These are phyloP conservation scores for Nepenthes mirabilis DNA, from an alignment of 148 eudicot species.

Conservation along the genomic window DNA sequence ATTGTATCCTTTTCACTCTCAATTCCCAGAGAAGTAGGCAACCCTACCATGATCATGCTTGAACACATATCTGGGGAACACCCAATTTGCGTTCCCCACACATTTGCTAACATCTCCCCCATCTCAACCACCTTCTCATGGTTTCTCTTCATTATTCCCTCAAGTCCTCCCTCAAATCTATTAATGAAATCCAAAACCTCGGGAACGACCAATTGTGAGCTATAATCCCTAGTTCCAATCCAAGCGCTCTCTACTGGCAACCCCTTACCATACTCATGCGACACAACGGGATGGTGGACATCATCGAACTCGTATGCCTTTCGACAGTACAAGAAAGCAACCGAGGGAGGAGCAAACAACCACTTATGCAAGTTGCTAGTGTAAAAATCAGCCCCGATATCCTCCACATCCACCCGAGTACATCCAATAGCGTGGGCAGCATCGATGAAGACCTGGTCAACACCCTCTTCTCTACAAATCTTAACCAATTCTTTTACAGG, in stretches of 20 bases:
- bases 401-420: slow-evolving; percentile 49
- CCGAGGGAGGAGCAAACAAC: slow-evolving; percentile 81
- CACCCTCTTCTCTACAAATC: slow-evolving; percentile 77
- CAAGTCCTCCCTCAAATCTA: slow-evolving; percentile 82
- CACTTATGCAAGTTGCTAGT: slow-evolving; percentile 90
- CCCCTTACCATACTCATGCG: slow-evolving; percentile 83
- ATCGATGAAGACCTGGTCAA: slow-evolving; percentile 69
- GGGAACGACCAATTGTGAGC: slow-evolving; percentile 69
- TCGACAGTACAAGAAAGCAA: slow-evolving; percentile 70
- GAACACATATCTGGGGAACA: slow-evolving; percentile 73
- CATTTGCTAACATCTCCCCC: slow-evolving; percentile 64
- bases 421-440: slow-evolving; percentile 86
- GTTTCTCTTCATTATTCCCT: slow-evolving; percentile 74
- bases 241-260: slow-evolving; percentile 75
- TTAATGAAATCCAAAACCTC: slow-evolving; percentile 66
- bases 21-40: slow-evolving; percentile 62
- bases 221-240: slow-evolving; percentile 87
- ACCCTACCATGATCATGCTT: slow-evolving; percentile 79
- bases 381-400: slow-evolving; percentile 85
- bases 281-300: slow-evolving; percentile 78
- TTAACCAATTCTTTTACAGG: slow-evolving; percentile 67
- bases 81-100: slow-evolving; percentile 79
- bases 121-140: slow-evolving; percentile 70
- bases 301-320: slow-evolving; percentile 29
- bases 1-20: slow-evolving; percentile 42